Percentiles rank a stretch among this genome's conserved stretches.
Conservation (phyloP, 139 green algal species). For the Mesostigma viride region DNA sequence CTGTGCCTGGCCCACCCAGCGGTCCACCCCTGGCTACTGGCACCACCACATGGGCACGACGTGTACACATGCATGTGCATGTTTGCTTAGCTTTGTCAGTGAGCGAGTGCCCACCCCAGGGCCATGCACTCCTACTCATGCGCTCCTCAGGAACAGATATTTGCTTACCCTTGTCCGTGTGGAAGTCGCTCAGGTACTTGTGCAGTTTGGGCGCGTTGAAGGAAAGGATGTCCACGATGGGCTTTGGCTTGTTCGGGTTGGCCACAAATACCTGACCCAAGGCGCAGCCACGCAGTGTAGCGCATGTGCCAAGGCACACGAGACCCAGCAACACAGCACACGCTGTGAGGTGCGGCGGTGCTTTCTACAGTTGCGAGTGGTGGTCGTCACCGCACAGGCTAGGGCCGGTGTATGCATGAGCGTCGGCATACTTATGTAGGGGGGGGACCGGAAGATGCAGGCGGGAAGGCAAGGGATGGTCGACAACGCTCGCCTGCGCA, state of each 20-base stretch:
- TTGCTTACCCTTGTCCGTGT: slow-evolving; percentile 64
- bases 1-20: too few species aligned
- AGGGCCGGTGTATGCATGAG: not conserved
- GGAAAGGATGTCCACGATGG: slow-evolving; percentile 68
- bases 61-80: too few species aligned
- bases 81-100: too few species aligned
- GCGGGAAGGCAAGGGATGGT: too few species aligned
- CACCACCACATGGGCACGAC: too few species aligned
- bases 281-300: too few species aligned
- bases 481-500: too few species aligned
- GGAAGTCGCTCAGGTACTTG: slow-evolving; percentile 79
- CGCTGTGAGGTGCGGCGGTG: not conserved
- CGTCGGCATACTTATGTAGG: not conserved
- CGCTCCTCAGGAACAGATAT: too few species aligned
- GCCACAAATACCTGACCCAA: slow-evolving; percentile 79
- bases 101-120: too few species aligned
- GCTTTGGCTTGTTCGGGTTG: slow-evolving; percentile 78
- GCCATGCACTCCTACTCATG: too few species aligned
- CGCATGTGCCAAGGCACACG: too few species aligned
- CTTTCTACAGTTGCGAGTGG: not conserved
- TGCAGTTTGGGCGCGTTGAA: slow-evolving; percentile 85
- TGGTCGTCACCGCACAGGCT: not conserved
- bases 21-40: too few species aligned
- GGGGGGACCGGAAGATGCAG: not conserved
- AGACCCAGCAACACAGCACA: not conserved